Evolutionary conservation across 2,329 filamentous ascomycete genomes (phyloP).

Genomic region (Geosmithia morbida): DNA sequence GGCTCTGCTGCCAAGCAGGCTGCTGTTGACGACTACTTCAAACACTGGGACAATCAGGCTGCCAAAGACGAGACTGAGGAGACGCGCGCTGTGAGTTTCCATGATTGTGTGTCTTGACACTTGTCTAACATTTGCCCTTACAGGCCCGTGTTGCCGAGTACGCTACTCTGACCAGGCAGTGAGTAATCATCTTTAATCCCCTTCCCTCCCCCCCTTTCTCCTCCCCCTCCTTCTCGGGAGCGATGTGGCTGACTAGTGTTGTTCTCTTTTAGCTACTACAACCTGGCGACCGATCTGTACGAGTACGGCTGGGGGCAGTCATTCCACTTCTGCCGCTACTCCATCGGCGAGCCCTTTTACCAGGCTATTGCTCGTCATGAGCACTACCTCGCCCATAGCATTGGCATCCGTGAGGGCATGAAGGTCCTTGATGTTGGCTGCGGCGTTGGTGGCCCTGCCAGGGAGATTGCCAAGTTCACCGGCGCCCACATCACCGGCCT

Average conservation of each 20-base stretch:
- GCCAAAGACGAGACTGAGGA: slow-evolving; percentile 70
- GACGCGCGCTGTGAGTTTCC: slow-evolving; percentile 52
- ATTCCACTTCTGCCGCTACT: slow-evolving; percentile 97
- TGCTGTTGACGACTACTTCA: slow-evolving; percentile 85
- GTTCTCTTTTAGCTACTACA: slow-evolving; percentile 59
- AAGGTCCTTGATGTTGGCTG: slow-evolving; percentile 92
- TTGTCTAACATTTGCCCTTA: not conserved
- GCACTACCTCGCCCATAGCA: slow-evolving; percentile 88
- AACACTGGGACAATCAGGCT: slow-evolving; percentile 85
- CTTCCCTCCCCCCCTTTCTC: not conserved
- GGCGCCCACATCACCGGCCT: slow-evolving; percentile 79
- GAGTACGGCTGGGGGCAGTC: slow-evolving; percentile 94
- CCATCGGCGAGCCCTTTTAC: slow-evolving; percentile 70
- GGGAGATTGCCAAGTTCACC: slow-evolving; percentile 93
- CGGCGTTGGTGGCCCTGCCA: slow-evolving; percentile 87
- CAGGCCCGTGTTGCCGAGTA: slow-evolving; percentile 76
- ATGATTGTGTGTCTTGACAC: not conserved
- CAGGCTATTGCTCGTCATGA: slow-evolving; percentile 93
- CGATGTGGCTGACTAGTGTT: slow-evolving; percentile 7
- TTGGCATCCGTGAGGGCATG: slow-evolving; percentile 75
- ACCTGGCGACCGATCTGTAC: slow-evolving; percentile 89
- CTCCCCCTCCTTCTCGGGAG: too few species aligned
- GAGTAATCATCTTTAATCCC: slow-evolving; percentile 16
- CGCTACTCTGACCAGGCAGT: slow-evolving; percentile 86
- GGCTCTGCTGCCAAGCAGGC: slow-evolving; percentile 60